Conservation (phyloP, 2,329 filamentous ascomycete genomes). For the Penicillium sp. region DNA sequence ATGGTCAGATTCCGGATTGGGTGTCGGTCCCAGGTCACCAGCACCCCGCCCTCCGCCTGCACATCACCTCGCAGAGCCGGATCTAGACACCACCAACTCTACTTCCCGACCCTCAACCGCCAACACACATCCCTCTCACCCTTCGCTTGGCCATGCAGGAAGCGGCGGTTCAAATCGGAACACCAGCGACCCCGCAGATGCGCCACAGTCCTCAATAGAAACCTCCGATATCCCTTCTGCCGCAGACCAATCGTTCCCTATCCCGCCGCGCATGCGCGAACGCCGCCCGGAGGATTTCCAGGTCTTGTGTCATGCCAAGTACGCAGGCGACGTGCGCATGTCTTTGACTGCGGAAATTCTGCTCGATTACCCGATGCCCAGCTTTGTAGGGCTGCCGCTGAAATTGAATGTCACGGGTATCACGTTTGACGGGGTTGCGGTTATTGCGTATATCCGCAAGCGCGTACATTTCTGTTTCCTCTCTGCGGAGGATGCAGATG, state of each 20-base stretch:
- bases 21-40: slow-evolving; percentile 18
- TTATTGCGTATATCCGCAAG: slow-evolving; percentile 86
- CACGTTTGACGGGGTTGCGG: slow-evolving; percentile 91
- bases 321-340: slow-evolving; percentile 81
- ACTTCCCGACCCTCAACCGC: slow-evolving; percentile 47
- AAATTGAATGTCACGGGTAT: slow-evolving; percentile 93
- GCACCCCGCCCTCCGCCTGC: slow-evolving; percentile 16
- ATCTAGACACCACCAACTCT: slow-evolving; percentile 39
- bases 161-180: slow-evolving; percentile 30
- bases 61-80: slow-evolving; percentile 33
- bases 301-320: slow-evolving; percentile 85
- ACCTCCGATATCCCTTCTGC: slow-evolving; percentile 20
- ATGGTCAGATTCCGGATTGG: slow-evolving; percentile 36
- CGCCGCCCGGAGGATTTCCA: slow-evolving; percentile 83
- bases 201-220: slow-evolving; percentile 23
- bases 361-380: slow-evolving; percentile 97
- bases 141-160: slow-evolving; percentile 24
- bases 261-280: slow-evolving; percentile 63
- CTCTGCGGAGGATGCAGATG: slow-evolving; percentile 83
- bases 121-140: slow-evolving; percentile 35
- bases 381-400: slow-evolving; percentile 92
- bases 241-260: slow-evolving; percentile 26
- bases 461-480: slow-evolving; percentile 92
- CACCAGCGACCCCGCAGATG: slow-evolving; percentile 25
- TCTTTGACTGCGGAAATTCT: slow-evolving; percentile 92